Evolutionary conservation across 805 yeast species (phyloP), one percentile per base, ranked within the genome.

Genomic region (Kodamaea sagamina): DNA sequence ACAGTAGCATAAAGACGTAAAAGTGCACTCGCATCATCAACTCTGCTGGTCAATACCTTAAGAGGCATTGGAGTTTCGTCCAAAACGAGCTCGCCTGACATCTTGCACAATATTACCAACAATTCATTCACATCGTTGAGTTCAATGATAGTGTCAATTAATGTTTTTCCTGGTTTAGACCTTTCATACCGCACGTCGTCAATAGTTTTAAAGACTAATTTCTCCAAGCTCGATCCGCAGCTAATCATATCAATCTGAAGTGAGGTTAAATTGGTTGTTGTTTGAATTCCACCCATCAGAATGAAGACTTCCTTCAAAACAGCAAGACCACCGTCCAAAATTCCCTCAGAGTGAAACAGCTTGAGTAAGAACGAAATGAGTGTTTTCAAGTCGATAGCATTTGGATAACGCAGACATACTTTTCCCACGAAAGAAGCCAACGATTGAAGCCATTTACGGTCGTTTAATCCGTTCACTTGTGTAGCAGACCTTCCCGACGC

Each of bases 401-500:
- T 46, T 27, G 79, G 68, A 67, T 81, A 71, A 35, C 72, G 59
- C 51, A 76, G 62, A 61, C 88, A 77, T 4, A 89, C 64, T 43
- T 84, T 81, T 0, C 95, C 95, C 41, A 87, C 78, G 57, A 92
- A 90, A 1, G 80, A 69, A 0, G 96, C 77, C 24, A 92, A 68
- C 16, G 95, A 85, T 53, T 85, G 93, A 25, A 89, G 74, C 98
- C 98, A 92, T 52, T 78, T 82, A 18, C 85, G 71, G 44, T 86
- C 90, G 52, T 81, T 80, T 43, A 92, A 65, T 6, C 97, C 97
- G 63, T 89, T 90, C 1, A 62, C 70, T 61, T 88, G 95, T 24
- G 82, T 68, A 16, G 82, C 74, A 0, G 77, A 63, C 60, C 96
- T 72, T n/a, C 82, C 84, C 0, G 81, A 62, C 1, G 70, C 61